Conservation (phyloP, 768 basidiomycete genomes). For the Podaxis sp. region DNA sequence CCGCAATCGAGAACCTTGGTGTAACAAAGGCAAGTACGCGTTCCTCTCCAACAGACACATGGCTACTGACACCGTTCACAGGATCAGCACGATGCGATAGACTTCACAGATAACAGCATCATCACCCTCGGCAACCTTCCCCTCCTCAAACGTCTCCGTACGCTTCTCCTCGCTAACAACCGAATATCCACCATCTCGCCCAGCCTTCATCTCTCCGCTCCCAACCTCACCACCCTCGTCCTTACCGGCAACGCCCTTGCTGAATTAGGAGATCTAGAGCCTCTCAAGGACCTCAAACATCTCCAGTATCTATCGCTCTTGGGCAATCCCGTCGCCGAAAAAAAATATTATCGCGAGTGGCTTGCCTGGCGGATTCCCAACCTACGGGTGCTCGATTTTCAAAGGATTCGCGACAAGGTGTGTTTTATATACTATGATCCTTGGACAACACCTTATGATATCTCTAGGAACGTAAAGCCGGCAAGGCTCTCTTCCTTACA, state of each 20-base stretch:
- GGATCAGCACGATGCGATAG: conserved; percentile 94
- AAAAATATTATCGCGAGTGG: conserved; percentile 97
- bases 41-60: conserved; percentile 15
- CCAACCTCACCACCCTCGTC: conserved; percentile 78
- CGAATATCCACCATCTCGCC: conserved; percentile 80
- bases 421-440: conserved; percentile 36
- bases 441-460: conserved; percentile 1
- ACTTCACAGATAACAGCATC: conserved; percentile 91
- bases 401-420: conserved; percentile 93
- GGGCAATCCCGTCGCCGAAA: conserved; percentile 83
- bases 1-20: conserved; percentile 94
- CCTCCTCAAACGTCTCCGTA: conserved; percentile 76
- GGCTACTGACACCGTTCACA: conserved; percentile 24
- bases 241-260: conserved; percentile 78
- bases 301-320: conserved; percentile 74
- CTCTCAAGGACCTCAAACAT: conserved; percentile 68
- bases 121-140: conserved; percentile 80
- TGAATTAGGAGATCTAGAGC: conserved; percentile 83
- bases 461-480: conserved; percentile 73
- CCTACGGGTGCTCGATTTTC: conserved; percentile 91
- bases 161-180: conserved; percentile 87
- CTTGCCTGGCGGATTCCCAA: conserved; percentile 83
- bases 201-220: conserved; percentile 77
- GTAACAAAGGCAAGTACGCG: conserved; percentile 67
- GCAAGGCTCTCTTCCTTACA: conserved; percentile 75